phyloP scores from a whole-genome alignment of 257 asterid species.

The Craterostigma plantagineum region DNA sequence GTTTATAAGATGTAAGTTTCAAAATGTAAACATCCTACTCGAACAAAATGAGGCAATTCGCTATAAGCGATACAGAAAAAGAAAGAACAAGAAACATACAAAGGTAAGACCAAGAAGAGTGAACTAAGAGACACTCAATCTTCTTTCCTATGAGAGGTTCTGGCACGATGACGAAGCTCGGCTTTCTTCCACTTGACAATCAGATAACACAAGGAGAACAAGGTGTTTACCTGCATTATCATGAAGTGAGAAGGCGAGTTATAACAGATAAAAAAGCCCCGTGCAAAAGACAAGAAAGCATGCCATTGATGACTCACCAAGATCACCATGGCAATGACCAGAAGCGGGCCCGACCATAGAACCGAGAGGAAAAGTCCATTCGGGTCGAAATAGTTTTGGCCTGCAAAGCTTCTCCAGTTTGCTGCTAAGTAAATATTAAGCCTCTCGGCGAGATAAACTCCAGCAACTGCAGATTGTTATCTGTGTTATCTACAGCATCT shows the following conservation, averaged over 20 bases:
- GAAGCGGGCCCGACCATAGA: slow-evolving; percentile 91
- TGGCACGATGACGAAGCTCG: slow-evolving; percentile 87
- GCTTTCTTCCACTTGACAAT: slow-evolving; percentile 84
- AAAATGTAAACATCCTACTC: too few relatives aligned
- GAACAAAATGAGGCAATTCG: too few relatives aligned
- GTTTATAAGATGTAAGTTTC: too few relatives aligned
- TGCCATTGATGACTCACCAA: slow-evolving; percentile 33
- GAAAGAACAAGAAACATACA: too few relatives aligned
- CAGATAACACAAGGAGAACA: slow-evolving; percentile 59
- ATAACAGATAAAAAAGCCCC: background rate
- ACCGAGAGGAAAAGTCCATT: slow-evolving; percentile 79
- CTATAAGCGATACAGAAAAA: too few relatives aligned
- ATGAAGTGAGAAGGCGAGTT: slow-evolving; percentile 2
- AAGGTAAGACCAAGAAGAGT: too few relatives aligned
- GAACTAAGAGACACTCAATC: slow-evolving; percentile 22
- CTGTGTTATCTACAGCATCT: background rate
- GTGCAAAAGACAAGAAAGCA: slow-evolving; percentile 1
- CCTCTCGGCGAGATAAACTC: slow-evolving; percentile 83
- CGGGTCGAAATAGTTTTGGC: slow-evolving; percentile 77
- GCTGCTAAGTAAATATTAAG: slow-evolving; percentile 45
- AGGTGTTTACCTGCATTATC: slow-evolving; percentile 62
- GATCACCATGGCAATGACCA: slow-evolving; percentile 57
- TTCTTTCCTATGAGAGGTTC: slow-evolving; percentile 46
- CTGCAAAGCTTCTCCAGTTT: slow-evolving; percentile 84
- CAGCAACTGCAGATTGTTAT: slow-evolving; percentile 38